Conservation (phyloP, 805 yeast genomes). For the Candida wancherniae region DNA sequence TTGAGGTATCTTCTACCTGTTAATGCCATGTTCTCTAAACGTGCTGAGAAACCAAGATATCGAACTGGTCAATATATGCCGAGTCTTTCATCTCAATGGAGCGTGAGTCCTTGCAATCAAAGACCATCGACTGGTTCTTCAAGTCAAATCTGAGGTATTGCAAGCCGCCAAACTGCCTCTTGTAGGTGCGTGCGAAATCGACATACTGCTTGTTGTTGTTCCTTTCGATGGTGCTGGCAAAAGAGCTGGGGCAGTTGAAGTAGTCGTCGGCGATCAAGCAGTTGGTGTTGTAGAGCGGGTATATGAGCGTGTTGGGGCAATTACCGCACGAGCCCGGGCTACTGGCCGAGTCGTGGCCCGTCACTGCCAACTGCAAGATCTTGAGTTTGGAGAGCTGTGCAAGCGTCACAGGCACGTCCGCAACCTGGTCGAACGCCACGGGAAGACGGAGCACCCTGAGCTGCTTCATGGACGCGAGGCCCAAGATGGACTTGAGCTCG, state of each 20-base stretch:
- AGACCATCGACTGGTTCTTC: slow-evolving; percentile 9
- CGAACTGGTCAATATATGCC: slow-evolving; percentile 5
- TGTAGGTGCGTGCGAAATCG: slow-evolving; percentile 3
- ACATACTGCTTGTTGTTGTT: slow-evolving; percentile 10
- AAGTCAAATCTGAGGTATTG: slow-evolving; percentile 11
- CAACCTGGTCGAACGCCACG: slow-evolving; percentile 8
- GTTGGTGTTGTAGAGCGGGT: slow-evolving; percentile 7
- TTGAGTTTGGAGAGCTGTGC: slow-evolving; percentile 1
- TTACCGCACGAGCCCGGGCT: slow-evolving; percentile 7
- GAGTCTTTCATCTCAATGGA: slow-evolving; percentile 4
- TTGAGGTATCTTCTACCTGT: no score
- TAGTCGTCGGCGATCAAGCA: slow-evolving; percentile 14
- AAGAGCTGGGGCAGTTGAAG: slow-evolving; percentile 12
- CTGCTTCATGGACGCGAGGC: slow-evolving; percentile 4
- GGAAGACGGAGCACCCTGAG: slow-evolving; percentile 11
- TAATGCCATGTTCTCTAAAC: no score
- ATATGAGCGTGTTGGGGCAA: slow-evolving; percentile 6
- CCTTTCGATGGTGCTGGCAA: slow-evolving; percentile 5
- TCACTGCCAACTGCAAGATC: slow-evolving; percentile 11
- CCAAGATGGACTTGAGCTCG: slow-evolving; percentile 7
- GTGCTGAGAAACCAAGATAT: slow-evolving; percentile 1
- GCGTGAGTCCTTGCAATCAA: slow-evolving; percentile 4
- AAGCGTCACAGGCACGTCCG: slow-evolving; percentile 4
- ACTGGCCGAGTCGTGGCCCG: slow-evolving; percentile 5
- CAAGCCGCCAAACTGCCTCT: slow-evolving; percentile 1